Conservation (phyloP, 257 asterid genomes). For the Solanum sejunctum region DNA sequence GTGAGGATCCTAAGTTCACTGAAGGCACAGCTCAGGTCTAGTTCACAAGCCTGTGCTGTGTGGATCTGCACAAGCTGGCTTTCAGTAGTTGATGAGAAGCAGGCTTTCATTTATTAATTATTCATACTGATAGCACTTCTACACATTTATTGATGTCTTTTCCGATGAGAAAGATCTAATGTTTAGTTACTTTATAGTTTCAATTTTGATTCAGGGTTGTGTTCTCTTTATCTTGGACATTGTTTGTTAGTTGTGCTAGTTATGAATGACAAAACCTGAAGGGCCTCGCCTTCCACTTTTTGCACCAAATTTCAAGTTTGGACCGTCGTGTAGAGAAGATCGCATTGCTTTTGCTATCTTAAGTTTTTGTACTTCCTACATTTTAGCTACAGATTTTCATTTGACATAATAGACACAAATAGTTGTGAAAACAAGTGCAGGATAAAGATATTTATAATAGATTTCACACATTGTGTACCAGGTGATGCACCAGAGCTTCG, state of each 20-base stretch:
- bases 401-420: too few relatives aligned
- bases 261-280: neutral
- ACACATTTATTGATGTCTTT: conserved; percentile 3
- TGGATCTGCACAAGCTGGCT: conserved; percentile 4
- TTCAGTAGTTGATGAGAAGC: neutral
- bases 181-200: conserved; percentile 10
- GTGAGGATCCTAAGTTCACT: conserved; percentile 96
- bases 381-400: too few relatives aligned
- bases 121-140: conserved; percentile 6
- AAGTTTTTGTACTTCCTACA: too few relatives aligned
- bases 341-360: too few relatives aligned
- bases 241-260: neutral
- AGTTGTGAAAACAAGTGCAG: too few relatives aligned
- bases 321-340: too few relatives aligned
- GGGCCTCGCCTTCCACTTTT: neutral
- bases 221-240: neutral
- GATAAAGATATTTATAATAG: too few relatives aligned
- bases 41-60: neutral
- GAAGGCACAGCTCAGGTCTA: conserved; percentile 93
- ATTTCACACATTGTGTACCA: too few relatives aligned
- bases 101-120: conserved; percentile 10
- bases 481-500: too few relatives aligned
- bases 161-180: conserved; percentile 7
- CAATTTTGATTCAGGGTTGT: neutral
- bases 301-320: neutral